Evolutionary conservation across 2,329 filamentous ascomycete genomes (phyloP).

Genomic region (Aspergillus sp.): DNA sequence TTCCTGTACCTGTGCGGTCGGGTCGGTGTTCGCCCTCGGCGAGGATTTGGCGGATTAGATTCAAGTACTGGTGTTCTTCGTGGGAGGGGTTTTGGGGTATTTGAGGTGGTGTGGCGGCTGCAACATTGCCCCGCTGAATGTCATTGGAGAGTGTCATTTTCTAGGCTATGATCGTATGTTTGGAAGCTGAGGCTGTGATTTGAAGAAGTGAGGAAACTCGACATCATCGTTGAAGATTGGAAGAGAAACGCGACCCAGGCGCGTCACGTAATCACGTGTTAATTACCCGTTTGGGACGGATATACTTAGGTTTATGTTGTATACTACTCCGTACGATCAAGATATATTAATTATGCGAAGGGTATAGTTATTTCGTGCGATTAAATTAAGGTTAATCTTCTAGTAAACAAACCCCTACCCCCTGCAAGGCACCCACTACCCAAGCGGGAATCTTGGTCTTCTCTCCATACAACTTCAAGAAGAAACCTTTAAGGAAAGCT

Average conservation of each 20-base stretch:
- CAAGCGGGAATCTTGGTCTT: constrained; percentile 72
- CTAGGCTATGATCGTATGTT: background rate
- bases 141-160: constrained; percentile 3
- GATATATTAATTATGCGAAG: background rate
- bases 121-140: no score
- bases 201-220: background rate
- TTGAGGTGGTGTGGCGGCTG: constrained; percentile 8
- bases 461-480: constrained; percentile 68
- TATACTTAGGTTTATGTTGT: no score
- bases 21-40: constrained; percentile 80
- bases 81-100: constrained; percentile 49
- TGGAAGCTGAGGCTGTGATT: background rate
- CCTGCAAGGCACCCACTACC: constrained; percentile 75
- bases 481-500: constrained; percentile 74
- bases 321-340: no score
- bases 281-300: background rate
- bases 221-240: background rate
- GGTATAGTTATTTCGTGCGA: background rate
- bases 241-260: constrained; percentile 22
- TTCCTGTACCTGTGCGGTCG: constrained; percentile 92
- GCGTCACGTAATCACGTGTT: constrained; percentile 31
- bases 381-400: constrained; percentile 22
- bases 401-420: constrained; percentile 77
- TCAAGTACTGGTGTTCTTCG: constrained; percentile 92
- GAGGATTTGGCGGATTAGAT: constrained; percentile 83